These are phyloP conservation scores for Phyllosticta capitalensis DNA, from an alignment of 2,329 filamentous ascomycete genomes.

Conservation along the genomic window DNA sequence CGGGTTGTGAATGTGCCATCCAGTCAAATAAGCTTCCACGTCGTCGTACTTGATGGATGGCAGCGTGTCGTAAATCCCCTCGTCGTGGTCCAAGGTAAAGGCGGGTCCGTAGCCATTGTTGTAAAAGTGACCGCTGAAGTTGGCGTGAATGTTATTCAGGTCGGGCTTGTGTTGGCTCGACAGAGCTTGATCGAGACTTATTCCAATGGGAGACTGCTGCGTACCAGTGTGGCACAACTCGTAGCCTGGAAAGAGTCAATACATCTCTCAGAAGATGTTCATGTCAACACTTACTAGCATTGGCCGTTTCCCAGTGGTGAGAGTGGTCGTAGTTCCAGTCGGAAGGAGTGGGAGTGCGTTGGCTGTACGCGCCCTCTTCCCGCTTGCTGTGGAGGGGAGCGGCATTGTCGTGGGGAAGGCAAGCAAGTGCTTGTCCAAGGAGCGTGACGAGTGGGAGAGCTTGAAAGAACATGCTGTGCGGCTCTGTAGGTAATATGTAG, in stretches of 20 bases:
- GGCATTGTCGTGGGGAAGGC: background rate
- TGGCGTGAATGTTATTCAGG: constrained; percentile 32
- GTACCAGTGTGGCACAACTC: constrained; percentile 41
- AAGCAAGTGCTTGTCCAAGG: background rate
- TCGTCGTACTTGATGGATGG: constrained; percentile 39
- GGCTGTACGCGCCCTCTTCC: background rate
- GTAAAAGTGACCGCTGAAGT: constrained; percentile 32
- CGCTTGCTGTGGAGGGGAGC: background rate
- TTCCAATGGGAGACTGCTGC: constrained; percentile 41
- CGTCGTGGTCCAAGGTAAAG: constrained; percentile 29
- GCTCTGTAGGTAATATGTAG: background rate
- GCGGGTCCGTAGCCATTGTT: constrained; percentile 44
- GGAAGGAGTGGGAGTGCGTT: background rate
- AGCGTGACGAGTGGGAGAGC: background rate
- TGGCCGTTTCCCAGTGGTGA: constrained; percentile 33
- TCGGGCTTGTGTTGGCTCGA: constrained; percentile 30
- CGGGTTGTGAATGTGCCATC: constrained; percentile 45
- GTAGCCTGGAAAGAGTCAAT: constrained; percentile 23
- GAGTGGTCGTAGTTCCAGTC: constrained; percentile 29
- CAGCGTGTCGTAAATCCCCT: constrained; percentile 29
- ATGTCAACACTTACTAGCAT: constrained; percentile 16
- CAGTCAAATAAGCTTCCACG: constrained; percentile 38
- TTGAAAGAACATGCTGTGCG: background rate
- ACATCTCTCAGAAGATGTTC: background rate
- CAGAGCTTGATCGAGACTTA: constrained; percentile 32